These are phyloP conservation scores for Colletotrichum agaves DNA, from an alignment of 2,329 filamentous ascomycete genomes.

Conservation along the genomic window DNA sequence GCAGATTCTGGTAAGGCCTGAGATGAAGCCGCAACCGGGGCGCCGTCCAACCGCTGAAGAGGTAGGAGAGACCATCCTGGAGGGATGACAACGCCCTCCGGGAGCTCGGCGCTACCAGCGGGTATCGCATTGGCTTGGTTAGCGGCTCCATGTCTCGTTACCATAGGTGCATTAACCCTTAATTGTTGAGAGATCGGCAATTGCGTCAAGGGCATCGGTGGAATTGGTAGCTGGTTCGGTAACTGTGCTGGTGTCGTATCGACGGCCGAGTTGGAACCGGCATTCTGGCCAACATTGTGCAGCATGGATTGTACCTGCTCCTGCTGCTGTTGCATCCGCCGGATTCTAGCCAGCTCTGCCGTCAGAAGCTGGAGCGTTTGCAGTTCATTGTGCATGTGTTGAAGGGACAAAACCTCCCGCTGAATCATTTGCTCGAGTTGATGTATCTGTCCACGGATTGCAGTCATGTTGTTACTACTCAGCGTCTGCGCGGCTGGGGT, in stretches of 20 bases:
- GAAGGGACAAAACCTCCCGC: conserved; percentile 72
- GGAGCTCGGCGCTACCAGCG: conserved; percentile 69
- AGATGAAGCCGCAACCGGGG: conserved; percentile 33
- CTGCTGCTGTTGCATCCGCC: conserved; percentile 58
- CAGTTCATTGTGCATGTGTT: conserved; percentile 74
- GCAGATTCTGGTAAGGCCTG: conserved; percentile 41
- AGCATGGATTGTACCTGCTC: conserved; percentile 39
- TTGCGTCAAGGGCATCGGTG: conserved; percentile 28
- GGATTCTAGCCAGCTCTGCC: conserved; percentile 73
- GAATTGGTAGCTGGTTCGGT: conserved; percentile 35
- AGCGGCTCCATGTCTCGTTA: conserved; percentile 60
- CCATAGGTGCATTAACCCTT: conserved; percentile 52
- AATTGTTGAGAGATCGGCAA: conserved; percentile 35
- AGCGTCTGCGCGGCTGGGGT: conserved; percentile 38
- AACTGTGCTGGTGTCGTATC: too few species aligned
- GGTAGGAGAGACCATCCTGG: conserved; percentile 73
- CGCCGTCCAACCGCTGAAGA: conserved; percentile 64
- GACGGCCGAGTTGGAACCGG: conserved; percentile 38
- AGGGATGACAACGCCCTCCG: conserved; percentile 72
- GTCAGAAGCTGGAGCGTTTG: conserved; percentile 75
- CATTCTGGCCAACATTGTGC: conserved; percentile 23
- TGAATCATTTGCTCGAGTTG: conserved; percentile 76
- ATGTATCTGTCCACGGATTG: conserved; percentile 69
- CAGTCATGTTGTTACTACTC: conserved; percentile 48
- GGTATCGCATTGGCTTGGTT: conserved; percentile 63